phyloP scores from a whole-genome alignment of 371 early-diverging fungal species.

The Chytridiales sp. region DNA sequence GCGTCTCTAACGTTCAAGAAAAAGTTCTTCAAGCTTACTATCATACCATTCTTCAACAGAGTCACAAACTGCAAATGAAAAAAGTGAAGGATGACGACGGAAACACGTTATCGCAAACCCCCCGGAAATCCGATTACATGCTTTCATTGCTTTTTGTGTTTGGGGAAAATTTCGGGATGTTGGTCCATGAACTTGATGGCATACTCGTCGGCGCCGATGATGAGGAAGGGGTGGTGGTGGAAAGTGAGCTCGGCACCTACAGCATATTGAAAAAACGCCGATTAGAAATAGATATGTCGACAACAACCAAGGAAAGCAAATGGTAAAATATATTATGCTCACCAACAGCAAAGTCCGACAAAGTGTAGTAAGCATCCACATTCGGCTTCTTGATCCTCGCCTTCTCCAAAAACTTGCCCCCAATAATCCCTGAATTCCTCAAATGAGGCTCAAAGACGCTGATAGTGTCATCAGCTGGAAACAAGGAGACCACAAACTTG shows the following conservation, averaged over 20 bases:
- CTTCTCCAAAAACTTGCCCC: slow-evolving; percentile 58
- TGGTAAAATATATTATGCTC: not conserved
- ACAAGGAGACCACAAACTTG: slow-evolving; percentile 49
- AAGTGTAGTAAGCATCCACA: slow-evolving; percentile 27
- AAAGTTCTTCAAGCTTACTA: too few relatives aligned
- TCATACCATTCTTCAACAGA: too few relatives aligned
- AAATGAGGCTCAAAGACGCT: slow-evolving; percentile 53
- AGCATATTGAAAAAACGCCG: not conserved
- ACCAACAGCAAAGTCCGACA: slow-evolving; percentile 50
- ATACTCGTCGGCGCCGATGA: slow-evolving; percentile 54
- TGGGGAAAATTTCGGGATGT: slow-evolving; percentile 21
- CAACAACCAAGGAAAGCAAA: not conserved
- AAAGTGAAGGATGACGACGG: too few relatives aligned
- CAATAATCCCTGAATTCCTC: slow-evolving; percentile 49
- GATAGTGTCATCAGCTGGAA: slow-evolving; percentile 50
- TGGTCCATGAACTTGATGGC: slow-evolving; percentile 53
- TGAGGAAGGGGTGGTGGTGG: slow-evolving; percentile 45
- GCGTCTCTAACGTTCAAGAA: too few relatives aligned
- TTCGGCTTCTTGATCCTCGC: slow-evolving; percentile 40
- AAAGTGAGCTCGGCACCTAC: slow-evolving; percentile 48
- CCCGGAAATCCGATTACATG: too few relatives aligned
- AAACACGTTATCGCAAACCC: too few relatives aligned
- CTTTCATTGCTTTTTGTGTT: too few relatives aligned
- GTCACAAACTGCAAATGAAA: too few relatives aligned
- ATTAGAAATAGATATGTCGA: not conserved